phyloP scores from a whole-genome alignment of 306 rosid genomes.

The Hippophae rhamnoides region DNA sequence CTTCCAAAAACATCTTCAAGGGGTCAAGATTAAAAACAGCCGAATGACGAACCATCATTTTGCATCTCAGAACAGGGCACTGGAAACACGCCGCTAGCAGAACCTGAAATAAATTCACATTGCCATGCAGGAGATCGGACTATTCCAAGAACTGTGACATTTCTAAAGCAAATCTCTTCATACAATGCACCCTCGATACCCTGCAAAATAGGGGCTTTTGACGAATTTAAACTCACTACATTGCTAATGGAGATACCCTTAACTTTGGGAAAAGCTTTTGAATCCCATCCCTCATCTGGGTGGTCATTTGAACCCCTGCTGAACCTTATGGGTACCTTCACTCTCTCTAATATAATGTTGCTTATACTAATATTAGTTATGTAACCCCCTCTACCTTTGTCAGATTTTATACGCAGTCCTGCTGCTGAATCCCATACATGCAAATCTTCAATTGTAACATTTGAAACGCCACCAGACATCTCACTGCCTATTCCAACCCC shows the following conservation, averaged over 20 bases:
- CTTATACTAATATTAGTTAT: constrained; percentile 49
- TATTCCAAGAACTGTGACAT: constrained; percentile 53
- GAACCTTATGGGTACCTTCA: constrained; percentile 73
- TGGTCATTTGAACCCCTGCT: constrained; percentile 89
- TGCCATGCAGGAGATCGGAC: constrained; percentile 47
- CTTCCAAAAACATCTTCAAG: constrained; percentile 1
- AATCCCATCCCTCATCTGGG: constrained; percentile 88
- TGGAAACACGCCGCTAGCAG: constrained; percentile 55
- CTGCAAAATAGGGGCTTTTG: constrained; percentile 61
- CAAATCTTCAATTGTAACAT: constrained; percentile 60
- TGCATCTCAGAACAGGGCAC: constrained; percentile 58
- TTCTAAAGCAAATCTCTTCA: constrained; percentile 70
- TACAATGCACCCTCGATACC: constrained; percentile 56
- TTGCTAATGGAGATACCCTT: constrained; percentile 52
- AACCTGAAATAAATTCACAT: constrained; percentile 69
- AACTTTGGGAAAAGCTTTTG: constrained; percentile 71
- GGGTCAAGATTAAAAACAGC: constrained; percentile 33
- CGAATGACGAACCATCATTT: constrained; percentile 26
- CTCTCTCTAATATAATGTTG: constrained; percentile 63
- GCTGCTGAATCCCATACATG: constrained; percentile 87
- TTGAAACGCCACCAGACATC: constrained; percentile 92
- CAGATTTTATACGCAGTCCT: constrained; percentile 77
- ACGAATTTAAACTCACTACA: constrained; percentile 58
- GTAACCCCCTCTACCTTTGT: constrained; percentile 84
- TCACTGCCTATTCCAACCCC: constrained; percentile 97